phyloP scores from a whole-genome alignment of 371 early-diverging fungal species.

The Smittium mucronatum region DNA sequence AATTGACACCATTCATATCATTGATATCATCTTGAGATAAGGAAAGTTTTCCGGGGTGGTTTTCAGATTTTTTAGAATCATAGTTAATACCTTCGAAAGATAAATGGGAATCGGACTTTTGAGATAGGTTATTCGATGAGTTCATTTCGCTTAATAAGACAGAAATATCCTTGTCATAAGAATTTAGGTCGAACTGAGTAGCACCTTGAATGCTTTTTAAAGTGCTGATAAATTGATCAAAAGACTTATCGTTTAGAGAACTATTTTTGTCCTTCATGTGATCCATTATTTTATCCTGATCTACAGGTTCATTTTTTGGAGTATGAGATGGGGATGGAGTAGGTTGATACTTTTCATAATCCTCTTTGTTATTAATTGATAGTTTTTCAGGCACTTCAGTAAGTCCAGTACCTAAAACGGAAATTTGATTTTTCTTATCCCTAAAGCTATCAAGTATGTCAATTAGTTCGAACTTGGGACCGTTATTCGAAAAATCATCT shows the following conservation, averaged over 20 bases:
- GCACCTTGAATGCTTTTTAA: not conserved
- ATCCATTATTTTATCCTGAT: conserved; percentile 17
- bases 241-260: conserved; percentile 19
- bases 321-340: conserved; percentile 33
- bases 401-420: not conserved
- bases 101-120: not conserved
- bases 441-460: too few relatives aligned
- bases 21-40: not conserved
- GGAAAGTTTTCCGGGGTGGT: not conserved
- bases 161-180: not conserved
- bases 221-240: conserved; percentile 18
- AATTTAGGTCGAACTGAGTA: not conserved
- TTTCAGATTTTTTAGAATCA: not conserved
- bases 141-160: not conserved
- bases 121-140: not conserved
- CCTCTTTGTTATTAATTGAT: not conserved
- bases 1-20: not conserved
- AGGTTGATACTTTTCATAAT: conserved; percentile 13
- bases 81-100: not conserved
- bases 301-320: conserved; percentile 18
- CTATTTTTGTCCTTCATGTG: conserved; percentile 19
- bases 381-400: not conserved
- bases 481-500: too few relatives aligned
- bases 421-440: too few relatives aligned
- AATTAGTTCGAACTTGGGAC: too few relatives aligned